Evolutionary conservation across 1,139 yeast genomes (phyloP), one percentile per base, ranked within the genome.

Genomic region (Suhomyces bokatorum): DNA sequence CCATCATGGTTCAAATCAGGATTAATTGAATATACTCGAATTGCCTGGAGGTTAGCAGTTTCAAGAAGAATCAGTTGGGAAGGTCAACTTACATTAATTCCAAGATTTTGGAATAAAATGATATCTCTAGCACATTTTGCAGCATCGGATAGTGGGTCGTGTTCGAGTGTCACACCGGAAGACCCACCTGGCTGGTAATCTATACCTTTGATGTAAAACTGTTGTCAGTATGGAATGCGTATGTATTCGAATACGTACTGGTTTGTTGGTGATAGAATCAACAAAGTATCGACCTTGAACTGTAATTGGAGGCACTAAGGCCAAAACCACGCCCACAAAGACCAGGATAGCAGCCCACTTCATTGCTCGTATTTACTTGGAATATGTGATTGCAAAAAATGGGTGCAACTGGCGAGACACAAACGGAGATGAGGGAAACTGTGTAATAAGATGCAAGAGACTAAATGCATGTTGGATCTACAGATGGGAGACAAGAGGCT

Each of bases 181-280:
- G 95, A 81, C 1, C 96, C 96, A 20, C 95, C 95, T 0, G 96
- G 96, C 61, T 88, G 96, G 60, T 89, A 89, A 59, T 88, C 96
- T 11, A 75, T 75, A 28, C 97, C 97, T 59, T 79, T 83, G 35
- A 93, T 76, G 56, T 78, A 84, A 59, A 93, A 93, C 87, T 83
- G 47, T 14, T 38, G 52, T 54, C 48, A 53, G 53, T 47, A 40
- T 29, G 6, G 24, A 4, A 13, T 4, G 11, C 9, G 16, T 9
- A n/a, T 8, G 16, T 17, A 20, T 6, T 4, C 9, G n/a, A 12
- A 12, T 17, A 69, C 85, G 39, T 76, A 83, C 89, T 2, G 95
- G 93, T 50, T 83, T 82, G 34, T 79, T 73, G 1, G 96, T 87
- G n/a, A 81, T 77, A 2, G 89, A 75, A 57, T 90, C 90, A 40